Percentiles rank a stretch among this genome's conserved stretches.
Conservation (phyloP, 148 eudicot genomes). For the Fagopyrum homotropicum region DNA sequence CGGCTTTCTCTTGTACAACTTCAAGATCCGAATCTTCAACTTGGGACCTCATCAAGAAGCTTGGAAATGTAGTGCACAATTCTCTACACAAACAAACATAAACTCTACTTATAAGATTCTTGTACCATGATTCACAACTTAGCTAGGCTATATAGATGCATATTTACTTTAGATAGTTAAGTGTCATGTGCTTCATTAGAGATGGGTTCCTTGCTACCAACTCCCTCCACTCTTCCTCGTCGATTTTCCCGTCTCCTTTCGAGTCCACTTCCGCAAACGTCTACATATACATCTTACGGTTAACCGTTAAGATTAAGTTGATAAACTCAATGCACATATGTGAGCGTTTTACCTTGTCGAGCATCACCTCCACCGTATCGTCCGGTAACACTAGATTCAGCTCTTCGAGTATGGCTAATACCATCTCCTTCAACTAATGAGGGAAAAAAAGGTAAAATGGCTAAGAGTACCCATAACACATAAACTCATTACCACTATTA, state of each 20-base stretch:
- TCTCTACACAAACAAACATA: slow-evolving; percentile 36
- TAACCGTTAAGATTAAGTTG: too few relatives aligned
- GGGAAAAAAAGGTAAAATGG: too few relatives aligned
- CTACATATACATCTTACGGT: slow-evolving; percentile 13
- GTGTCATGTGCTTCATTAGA: slow-evolving; percentile 41
- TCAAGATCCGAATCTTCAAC: slow-evolving; percentile 22
- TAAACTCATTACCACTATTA: too few relatives aligned
- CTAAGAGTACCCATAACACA: too few relatives aligned
- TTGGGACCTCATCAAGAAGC: slow-evolving; percentile 32
- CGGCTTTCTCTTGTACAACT: not conserved
- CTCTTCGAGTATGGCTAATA: slow-evolving; percentile 48
- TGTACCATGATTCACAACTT: too few relatives aligned
- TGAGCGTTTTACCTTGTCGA: slow-evolving; percentile 36
- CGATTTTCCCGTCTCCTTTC: slow-evolving; percentile 53
- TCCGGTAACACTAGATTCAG: slow-evolving; percentile 31
- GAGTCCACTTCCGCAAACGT: slow-evolving; percentile 44
- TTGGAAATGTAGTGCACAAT: slow-evolving; percentile 57
- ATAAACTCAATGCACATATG: too few relatives aligned
- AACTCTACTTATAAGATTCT: not conserved
- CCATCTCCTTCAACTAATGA: slow-evolving; percentile 51
- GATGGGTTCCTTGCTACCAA: slow-evolving; percentile 39
- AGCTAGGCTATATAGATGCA: not conserved
- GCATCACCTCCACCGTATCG: slow-evolving; percentile 41
- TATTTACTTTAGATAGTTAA: slow-evolving; percentile 36
- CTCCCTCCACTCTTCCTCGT: slow-evolving; percentile 51